Evolutionary conservation across 2,329 filamentous ascomycete genomes (phyloP).

Genomic region (Calonectria pseudoreteaudii): DNA sequence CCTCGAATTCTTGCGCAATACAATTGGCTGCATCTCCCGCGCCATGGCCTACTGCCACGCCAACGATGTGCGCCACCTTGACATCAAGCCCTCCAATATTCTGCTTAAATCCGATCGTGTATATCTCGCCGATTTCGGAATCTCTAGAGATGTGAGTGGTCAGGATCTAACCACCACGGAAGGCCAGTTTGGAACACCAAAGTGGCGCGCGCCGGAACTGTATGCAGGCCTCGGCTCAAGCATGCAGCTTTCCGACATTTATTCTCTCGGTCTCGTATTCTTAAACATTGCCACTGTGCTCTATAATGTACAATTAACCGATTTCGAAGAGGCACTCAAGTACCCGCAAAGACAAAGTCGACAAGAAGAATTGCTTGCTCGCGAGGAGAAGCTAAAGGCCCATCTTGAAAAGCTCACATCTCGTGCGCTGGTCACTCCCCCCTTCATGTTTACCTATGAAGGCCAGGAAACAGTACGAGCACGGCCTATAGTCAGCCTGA

Average conservation of each 20-base stretch:
- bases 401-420: conserved; percentile 50
- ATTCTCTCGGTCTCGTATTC: conserved; percentile 60
- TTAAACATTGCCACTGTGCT: conserved; percentile 58
- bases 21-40: conserved; percentile 59
- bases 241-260: conserved; percentile 62
- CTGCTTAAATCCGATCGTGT: conserved; percentile 58
- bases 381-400: conserved; percentile 49
- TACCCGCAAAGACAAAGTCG: conserved; percentile 43
- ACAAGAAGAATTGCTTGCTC: conserved; percentile 46
- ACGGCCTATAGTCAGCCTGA: conserved; percentile 54
- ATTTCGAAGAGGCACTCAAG: conserved; percentile 54
- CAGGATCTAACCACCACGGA: conserved; percentile 59
- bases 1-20: conserved; percentile 55
- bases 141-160: conserved; percentile 59
- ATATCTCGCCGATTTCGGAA: conserved; percentile 63
- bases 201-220: conserved; percentile 60
- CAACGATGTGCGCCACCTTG: conserved; percentile 57
- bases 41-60: conserved; percentile 57
- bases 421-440: conserved; percentile 49
- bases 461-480: conserved; percentile 54
- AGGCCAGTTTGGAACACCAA: conserved; percentile 54
- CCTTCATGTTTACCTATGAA: conserved; percentile 51
- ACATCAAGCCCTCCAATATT: conserved; percentile 62
- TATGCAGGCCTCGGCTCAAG: conserved; percentile 51
- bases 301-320: conserved; percentile 52